A percentile compares a stretch with the other conserved stretches of the same genome.
phyloP scores from a whole-genome alignment of 2,329 filamentous ascomycete species.

The Colletotrichum nymphaeae region DNA sequence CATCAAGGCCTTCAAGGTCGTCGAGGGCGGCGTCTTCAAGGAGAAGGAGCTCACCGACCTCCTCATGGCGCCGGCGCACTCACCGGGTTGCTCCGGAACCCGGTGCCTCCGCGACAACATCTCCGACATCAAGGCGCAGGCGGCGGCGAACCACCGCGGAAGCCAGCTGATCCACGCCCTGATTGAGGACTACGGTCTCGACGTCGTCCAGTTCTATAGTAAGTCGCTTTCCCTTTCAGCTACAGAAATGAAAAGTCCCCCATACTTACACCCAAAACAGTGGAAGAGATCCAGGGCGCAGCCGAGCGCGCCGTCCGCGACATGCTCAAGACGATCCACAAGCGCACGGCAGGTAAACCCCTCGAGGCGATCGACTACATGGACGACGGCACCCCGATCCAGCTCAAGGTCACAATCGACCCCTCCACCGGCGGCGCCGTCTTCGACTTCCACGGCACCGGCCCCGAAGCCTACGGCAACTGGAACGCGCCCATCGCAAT shows the following conservation, averaged over 20 bases:
- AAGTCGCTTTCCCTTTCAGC: background rate
- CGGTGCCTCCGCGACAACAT: constrained; percentile 85
- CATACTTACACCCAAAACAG: background rate
- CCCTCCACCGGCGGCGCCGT: constrained; percentile 78
- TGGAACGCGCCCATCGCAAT: constrained; percentile 45
- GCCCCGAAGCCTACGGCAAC: constrained; percentile 45
- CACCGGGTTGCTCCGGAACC: constrained; percentile 82
- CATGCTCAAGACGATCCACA: constrained; percentile 78
- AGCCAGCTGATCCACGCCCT: constrained; percentile 78
- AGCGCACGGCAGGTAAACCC: constrained; percentile 76
- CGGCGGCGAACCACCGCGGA: constrained; percentile 88
- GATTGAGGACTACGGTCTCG: constrained; percentile 78
- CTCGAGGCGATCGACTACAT: constrained; percentile 83
- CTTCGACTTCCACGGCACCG: constrained; percentile 60
- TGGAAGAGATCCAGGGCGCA: constrained; percentile 84
- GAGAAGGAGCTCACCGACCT: constrained; percentile 80
- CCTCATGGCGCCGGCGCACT: constrained; percentile 78
- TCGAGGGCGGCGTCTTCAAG: constrained; percentile 81
- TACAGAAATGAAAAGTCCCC: no score
- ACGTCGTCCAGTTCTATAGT: constrained; percentile 73
- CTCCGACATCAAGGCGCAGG: constrained; percentile 87
- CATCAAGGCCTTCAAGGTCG: constrained; percentile 76
- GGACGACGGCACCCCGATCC: constrained; percentile 86
- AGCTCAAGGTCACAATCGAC: constrained; percentile 80
- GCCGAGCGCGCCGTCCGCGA: constrained; percentile 81